phyloP scores from a whole-genome alignment of 2,329 filamentous ascomycete species.

The Botrytis pseudocinerea region DNA sequence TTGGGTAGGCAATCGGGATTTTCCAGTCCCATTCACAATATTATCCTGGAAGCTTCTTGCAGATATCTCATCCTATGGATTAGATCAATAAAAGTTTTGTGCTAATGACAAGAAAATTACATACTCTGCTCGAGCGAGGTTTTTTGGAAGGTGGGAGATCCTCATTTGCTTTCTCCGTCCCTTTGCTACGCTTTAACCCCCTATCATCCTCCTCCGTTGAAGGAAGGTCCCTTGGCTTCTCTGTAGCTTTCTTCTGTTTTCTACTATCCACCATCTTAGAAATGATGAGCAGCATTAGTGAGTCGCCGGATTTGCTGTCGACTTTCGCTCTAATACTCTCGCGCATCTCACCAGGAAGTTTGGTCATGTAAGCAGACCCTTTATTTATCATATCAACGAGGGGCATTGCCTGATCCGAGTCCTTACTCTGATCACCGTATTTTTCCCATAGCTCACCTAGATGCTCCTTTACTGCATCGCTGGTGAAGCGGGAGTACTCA shows the following conservation, averaged over 20 bases:
- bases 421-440: neutral
- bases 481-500: neutral
- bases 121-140: neutral
- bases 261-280: neutral
- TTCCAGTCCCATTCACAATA: too few species aligned
- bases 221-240: neutral
- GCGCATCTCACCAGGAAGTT: neutral
- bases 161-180: neutral
- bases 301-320: neutral
- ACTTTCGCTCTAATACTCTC: neutral
- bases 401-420: neutral
- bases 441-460: neutral
- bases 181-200: neutral
- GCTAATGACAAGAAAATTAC: neutral
- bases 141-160: neutral
- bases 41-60: neutral
- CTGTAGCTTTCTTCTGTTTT: neutral
- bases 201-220: neutral
- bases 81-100: neutral
- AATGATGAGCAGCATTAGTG: neutral
- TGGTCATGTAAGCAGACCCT: constrained; percentile 11
- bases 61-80: neutral
- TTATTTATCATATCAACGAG: neutral
- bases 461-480: neutral
- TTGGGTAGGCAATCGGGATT: neutral